These are phyloP conservation scores for Tuber microsphaerosporum DNA, from an alignment of 495 filamentous ascomycete genomes.

Conservation along the genomic window DNA sequence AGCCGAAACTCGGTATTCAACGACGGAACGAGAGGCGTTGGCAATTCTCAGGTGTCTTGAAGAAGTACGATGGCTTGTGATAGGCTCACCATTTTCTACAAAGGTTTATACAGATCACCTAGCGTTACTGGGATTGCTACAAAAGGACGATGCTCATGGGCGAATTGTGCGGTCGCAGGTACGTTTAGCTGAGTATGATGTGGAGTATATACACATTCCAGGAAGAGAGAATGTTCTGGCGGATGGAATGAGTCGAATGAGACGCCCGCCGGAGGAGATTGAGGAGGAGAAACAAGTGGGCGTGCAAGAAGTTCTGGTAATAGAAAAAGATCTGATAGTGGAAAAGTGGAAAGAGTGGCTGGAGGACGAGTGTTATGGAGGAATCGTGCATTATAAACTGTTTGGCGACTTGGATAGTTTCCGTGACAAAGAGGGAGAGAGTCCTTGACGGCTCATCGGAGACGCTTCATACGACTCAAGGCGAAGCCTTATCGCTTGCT, in stretches of 20 bases:
- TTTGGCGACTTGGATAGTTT: too few species aligned
- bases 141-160: not conserved
- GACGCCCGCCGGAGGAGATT: rapidly evolving
- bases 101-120: constrained; percentile 5
- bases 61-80: not conserved
- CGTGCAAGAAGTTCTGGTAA: too few species aligned
- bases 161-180: not conserved
- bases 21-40: not conserved
- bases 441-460: too few species aligned
- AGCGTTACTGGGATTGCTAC: not conserved
- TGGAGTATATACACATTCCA: not conserved
- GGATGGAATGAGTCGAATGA: not conserved
- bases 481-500: too few species aligned
- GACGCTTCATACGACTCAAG: too few species aligned
- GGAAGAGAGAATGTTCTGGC: not conserved
- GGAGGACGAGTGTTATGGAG: not conserved
- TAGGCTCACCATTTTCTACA: not conserved
- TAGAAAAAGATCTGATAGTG: not conserved
- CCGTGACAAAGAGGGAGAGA: too few species aligned
- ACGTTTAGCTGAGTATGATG: not conserved
- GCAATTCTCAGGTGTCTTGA: not conserved
- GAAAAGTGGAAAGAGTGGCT: not conserved
- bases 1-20: not conserved
- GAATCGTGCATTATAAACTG: not conserved
- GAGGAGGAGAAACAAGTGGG: not conserved